Evolutionary conservation across 495 filamentous ascomycete species (phyloP).

Genomic region (Usnea hakonensis): DNA sequence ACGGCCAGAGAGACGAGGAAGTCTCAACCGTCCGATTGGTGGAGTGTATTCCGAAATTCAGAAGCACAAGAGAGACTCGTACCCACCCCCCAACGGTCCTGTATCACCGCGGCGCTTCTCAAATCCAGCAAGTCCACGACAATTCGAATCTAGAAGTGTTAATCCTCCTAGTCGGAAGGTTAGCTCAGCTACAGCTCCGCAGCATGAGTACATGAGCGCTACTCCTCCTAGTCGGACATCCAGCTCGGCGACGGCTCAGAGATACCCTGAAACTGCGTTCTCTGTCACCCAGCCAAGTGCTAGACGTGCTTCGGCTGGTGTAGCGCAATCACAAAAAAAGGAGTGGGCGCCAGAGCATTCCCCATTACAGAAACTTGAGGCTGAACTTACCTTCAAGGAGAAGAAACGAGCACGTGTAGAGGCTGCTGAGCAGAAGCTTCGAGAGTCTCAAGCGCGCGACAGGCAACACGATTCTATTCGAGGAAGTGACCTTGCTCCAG

Average conservation of each 20-base stretch:
- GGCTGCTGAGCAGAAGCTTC: conserved; percentile 59
- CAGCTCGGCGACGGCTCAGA: conserved; percentile 19
- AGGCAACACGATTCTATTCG: conserved; percentile 1
- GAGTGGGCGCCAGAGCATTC: conserved; percentile 71
- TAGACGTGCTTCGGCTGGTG: conserved; percentile 30
- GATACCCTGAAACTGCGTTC: neutral
- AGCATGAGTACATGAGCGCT: conserved; percentile 3
- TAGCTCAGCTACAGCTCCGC: conserved; percentile 11
- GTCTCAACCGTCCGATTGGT: conserved; percentile 22
- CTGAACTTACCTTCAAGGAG: conserved; percentile 84
- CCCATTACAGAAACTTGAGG: conserved; percentile 85
- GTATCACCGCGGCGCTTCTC: conserved; percentile 17
- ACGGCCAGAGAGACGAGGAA: conserved; percentile 16
- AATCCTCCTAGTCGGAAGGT: neutral
- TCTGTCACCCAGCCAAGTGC: conserved; percentile 32
- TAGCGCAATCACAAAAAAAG: conserved; percentile 25
- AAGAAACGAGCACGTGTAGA: conserved; percentile 77
- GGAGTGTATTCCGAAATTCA: conserved; percentile 22
- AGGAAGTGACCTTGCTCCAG: neutral
- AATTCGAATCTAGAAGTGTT: conserved; percentile 6
- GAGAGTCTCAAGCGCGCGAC: conserved; percentile 38
- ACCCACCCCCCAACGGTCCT: conserved; percentile 14
- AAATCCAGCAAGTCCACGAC: conserved; percentile 16
- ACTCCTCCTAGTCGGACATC: conserved; percentile 8
- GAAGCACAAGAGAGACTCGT: conserved; percentile 19